Evolutionary conservation across 805 yeast genomes (phyloP).

Genomic region (Myxozyma vanderwaltii): DNA sequence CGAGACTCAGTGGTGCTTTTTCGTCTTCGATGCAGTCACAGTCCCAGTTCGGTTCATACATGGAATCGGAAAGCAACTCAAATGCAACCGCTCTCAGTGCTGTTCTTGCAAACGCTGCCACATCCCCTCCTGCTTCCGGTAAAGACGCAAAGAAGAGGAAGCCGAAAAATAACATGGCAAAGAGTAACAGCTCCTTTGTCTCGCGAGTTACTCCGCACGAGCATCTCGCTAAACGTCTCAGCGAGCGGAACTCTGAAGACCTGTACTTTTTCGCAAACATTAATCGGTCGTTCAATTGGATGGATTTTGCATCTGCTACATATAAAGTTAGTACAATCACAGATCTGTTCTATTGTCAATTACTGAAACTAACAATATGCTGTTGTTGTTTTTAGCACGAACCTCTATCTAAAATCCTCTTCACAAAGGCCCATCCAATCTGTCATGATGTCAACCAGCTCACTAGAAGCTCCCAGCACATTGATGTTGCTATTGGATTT

Average conservation of each 20-base stretch:
- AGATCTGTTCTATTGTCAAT: too few relatives aligned
- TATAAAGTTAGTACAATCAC: conserved; percentile 10
- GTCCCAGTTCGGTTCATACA: conserved; percentile 21
- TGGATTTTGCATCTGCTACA: conserved; percentile 37
- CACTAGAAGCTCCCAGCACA: conserved; percentile 39
- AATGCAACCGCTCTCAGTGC: conserved; percentile 16
- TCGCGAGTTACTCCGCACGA: conserved; percentile 45
- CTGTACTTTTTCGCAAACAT: conserved; percentile 42
- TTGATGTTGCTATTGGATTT: conserved; percentile 63
- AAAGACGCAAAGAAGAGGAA: conserved; percentile 34
- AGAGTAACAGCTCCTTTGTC: conserved; percentile 46
- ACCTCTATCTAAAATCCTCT: conserved; percentile 44
- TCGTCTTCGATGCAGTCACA: conserved; percentile 3
- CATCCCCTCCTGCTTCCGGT: conserved; percentile 6
- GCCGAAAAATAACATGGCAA: conserved; percentile 44
- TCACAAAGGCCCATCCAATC: conserved; percentile 46
- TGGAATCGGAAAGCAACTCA: conserved; percentile 1
- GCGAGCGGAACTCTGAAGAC: conserved; percentile 39
- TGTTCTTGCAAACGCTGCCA: conserved; percentile 20
- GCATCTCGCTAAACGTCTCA: conserved; percentile 39
- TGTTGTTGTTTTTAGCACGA: conserved; percentile 39
- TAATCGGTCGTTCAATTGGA: conserved; percentile 43
- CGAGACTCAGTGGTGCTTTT: conserved; percentile 8
- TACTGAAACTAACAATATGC: neutral
- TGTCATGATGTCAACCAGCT: conserved; percentile 44